These are phyloP conservation scores for Fraxinus dipetala DNA, from an alignment of 305 asterid genomes.

Conservation along the genomic window DNA sequence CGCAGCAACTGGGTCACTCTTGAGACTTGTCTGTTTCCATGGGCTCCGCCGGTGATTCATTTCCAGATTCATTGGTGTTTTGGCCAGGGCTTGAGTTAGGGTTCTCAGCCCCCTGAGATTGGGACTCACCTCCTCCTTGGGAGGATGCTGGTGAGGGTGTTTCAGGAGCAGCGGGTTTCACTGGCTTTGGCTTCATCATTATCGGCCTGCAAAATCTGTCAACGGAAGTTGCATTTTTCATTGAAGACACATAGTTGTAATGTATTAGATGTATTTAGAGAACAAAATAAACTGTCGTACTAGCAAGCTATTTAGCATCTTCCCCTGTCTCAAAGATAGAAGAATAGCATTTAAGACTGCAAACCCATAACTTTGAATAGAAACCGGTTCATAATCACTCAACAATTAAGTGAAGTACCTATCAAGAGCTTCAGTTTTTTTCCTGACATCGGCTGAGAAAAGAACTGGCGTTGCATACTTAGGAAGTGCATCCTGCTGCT, in stretches of 20 bases:
- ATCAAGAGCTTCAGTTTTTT: conserved; percentile 79
- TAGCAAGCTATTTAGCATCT: neutral
- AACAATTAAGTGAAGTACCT: conserved; percentile 41
- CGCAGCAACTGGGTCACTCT: conserved; percentile 9
- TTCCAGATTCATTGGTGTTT: conserved; percentile 20
- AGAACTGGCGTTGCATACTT: conserved; percentile 65
- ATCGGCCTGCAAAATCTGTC: conserved; percentile 75
- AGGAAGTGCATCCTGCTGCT: conserved; percentile 77
- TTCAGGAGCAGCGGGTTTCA: conserved; percentile 66
- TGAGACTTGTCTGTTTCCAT: conserved; percentile 22
- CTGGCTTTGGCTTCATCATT: conserved; percentile 79
- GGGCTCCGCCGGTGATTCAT: neutral
- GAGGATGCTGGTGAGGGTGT: conserved; percentile 52
- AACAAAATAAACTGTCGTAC: neutral
- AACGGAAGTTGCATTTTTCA: neutral
- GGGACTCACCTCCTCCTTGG: conserved; percentile 43
- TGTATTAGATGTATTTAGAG: neutral
- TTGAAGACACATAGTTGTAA: neutral
- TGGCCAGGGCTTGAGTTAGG: conserved; percentile 22
- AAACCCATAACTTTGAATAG: neutral
- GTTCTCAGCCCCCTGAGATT: conserved; percentile 36
- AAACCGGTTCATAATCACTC: neutral
- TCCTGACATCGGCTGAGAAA: conserved; percentile 62
- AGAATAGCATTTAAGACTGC: neutral
- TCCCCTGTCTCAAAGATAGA: neutral